Evolutionary conservation across 2,329 filamentous ascomycete species (phyloP), one percentile per base, ranked within the genome.

Genomic region (Ophiostoma ulmi): DNA sequence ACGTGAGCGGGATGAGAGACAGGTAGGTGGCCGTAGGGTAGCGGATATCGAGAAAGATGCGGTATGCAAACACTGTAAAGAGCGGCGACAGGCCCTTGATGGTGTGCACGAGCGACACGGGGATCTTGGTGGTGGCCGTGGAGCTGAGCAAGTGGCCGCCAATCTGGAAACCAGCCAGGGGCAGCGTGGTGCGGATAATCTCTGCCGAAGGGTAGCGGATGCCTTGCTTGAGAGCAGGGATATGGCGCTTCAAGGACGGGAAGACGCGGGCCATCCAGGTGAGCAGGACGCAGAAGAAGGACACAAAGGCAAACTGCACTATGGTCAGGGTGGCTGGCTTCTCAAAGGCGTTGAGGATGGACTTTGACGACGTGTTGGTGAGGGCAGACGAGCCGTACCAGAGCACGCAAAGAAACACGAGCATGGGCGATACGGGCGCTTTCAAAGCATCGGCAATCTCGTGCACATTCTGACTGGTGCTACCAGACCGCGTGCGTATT

Each of bases 321-420:
- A 97, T 85, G 1, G 94, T 98, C 76, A 98, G 86, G 26, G 94
- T 97, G 41, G 95, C 91, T 1, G 94, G 94, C 80, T 93, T 95
- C 72, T 92, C 89, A 75, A 97, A 92, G 63, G 92, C 91, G 75
- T 93, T 97, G 73, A 98, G 85, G 77, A 99, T 99, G 22, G 94
- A 92, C 82, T 99, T 99, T 69, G 95, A 97, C 35, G 95, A 98
- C 1, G 95, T 97, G 79, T 98, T 99, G 73, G 95, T 97, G 75
- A 98, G 83, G 73, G 96, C 95, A 63, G 94, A 98, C 35, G 94
- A 97, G 79, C 91, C 87, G 83, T 98, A 99, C 95, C 95, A 98
- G 77, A 94, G 81, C 71, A 94, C 82, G 80, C 94, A 98, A 67
- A 97, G 88, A 68, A 86, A 81, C 94, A 97, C 88, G 74, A 98